phyloP scores from a whole-genome alignment of 2,329 filamentous ascomycete species.

The Geoglossum cookeanum region DNA sequence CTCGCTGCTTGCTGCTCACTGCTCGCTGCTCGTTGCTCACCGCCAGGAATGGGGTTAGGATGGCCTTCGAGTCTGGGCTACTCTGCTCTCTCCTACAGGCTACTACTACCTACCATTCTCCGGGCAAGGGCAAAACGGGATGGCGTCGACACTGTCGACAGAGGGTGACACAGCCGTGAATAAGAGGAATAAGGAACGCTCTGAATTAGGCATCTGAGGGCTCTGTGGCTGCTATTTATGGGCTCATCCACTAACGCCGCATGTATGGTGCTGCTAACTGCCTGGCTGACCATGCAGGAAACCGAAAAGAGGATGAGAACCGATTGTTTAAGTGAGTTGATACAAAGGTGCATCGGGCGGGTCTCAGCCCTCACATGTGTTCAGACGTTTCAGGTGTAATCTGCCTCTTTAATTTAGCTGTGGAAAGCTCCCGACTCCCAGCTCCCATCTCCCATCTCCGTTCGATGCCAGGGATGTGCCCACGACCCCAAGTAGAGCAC shows the following conservation, averaged over 20 bases:
- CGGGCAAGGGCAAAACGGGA: neutral
- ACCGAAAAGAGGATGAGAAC: neutral
- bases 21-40: neutral
- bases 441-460: too few species aligned
- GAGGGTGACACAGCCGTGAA: neutral
- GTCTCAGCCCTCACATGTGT: slow-evolving; percentile 1
- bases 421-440: neutral
- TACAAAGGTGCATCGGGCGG: neutral
- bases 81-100: neutral
- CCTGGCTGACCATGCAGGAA: neutral
- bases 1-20: neutral
- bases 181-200: neutral
- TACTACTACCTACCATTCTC: too few species aligned
- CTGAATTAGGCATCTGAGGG: neutral
- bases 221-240: neutral
- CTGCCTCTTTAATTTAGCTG: neutral
- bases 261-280: neutral
- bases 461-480: neutral
- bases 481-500: neutral
- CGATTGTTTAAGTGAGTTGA: neutral
- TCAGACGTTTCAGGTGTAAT: neutral
- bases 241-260: neutral
- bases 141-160: neutral
- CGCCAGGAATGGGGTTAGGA: neutral
- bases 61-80: neutral